phyloP scores from a whole-genome alignment of 768 basidiomycete genomes.

The Pulveroboletus ravenelii region DNA sequence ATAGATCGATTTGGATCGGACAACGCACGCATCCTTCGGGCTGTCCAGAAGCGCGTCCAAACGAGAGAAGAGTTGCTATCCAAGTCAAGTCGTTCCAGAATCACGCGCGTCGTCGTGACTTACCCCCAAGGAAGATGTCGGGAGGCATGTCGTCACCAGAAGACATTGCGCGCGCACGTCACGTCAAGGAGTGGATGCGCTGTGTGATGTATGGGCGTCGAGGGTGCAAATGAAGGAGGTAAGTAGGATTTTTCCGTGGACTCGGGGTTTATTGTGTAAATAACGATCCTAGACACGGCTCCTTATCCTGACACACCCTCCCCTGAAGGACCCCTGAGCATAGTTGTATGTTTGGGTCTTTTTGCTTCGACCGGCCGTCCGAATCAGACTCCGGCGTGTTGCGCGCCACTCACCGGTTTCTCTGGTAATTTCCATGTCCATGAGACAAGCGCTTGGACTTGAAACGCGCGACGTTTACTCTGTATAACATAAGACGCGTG shows the following conservation, averaged over 20 bases:
- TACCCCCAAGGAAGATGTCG: conserved; percentile 38
- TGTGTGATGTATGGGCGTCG: conserved; percentile 63
- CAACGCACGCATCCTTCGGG: conserved; percentile 48
- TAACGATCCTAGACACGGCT: conserved; percentile 59
- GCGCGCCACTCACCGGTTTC: conserved; percentile 70
- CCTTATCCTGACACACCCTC: neutral
- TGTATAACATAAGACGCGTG: conserved; percentile 25
- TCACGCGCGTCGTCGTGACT: neutral
- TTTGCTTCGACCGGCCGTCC: conserved; percentile 82
- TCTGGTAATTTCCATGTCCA: conserved; percentile 70
- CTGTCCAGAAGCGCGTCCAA: conserved; percentile 53
- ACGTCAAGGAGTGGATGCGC: conserved; percentile 62
- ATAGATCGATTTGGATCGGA: conserved; percentile 34
- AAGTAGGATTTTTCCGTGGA: conserved; percentile 13
- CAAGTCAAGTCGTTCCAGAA: conserved; percentile 30
- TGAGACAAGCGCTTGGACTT: conserved; percentile 68
- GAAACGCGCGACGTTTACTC: conserved; percentile 90
- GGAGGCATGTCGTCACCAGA: conserved; percentile 49
- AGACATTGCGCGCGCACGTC: conserved; percentile 55
- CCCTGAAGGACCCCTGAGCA: conserved; percentile 53
- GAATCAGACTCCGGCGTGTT: conserved; percentile 67
- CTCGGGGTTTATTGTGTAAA: conserved; percentile 1
- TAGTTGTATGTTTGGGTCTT: conserved; percentile 97
- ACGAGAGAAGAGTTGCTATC: no score
- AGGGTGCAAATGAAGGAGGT: conserved; percentile 60